A percentile compares a stretch with the other conserved stretches of the same genome.
Evolutionary conservation across 805 yeast species (phyloP).

Genomic region (Ascoidea tarda): DNA sequence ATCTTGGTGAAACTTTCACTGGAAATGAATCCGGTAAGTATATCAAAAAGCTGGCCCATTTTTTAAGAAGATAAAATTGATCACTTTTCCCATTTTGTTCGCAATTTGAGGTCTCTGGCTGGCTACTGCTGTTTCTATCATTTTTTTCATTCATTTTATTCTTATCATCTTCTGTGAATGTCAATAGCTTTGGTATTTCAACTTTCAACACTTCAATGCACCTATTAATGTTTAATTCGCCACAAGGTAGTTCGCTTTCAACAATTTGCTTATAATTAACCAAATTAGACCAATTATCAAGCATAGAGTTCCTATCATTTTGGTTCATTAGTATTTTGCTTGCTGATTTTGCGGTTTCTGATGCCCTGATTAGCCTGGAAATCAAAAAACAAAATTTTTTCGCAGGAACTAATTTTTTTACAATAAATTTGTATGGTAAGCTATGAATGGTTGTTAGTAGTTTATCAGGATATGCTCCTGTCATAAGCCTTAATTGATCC

Average conservation of each 20-base stretch:
- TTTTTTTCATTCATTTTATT: constrained; percentile 6
- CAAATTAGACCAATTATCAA: constrained; percentile 37
- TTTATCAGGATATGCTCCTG: constrained; percentile 32
- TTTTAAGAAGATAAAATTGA: constrained; percentile 8
- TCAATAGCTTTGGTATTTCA: constrained; percentile 22
- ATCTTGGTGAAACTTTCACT: constrained; percentile 32
- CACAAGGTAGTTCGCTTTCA: constrained; percentile 38
- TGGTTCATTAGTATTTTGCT: constrained; percentile 28
- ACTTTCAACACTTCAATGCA: constrained; percentile 21
- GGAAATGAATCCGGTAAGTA: constrained; percentile 32
- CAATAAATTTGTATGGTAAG: constrained; percentile 35
- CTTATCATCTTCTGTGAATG: constrained; percentile 4
- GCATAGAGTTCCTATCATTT: constrained; percentile 34
- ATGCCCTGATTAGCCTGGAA: constrained; percentile 37
- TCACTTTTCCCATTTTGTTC: not conserved
- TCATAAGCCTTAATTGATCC: constrained; percentile 37
- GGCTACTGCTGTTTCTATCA: not conserved
- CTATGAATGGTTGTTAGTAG: constrained; percentile 24
- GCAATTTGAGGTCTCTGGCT: not conserved
- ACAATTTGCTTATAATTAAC: constrained; percentile 33
- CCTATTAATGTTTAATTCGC: constrained; percentile 17
- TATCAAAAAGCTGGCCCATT: constrained; percentile 22
- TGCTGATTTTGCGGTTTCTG: constrained; percentile 38
- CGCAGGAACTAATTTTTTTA: constrained; percentile 40
- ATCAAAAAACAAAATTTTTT: constrained; percentile 37